Evolutionary conservation across 139 green algal species (phyloP).

Genomic region (Dunaliella sp.): DNA sequence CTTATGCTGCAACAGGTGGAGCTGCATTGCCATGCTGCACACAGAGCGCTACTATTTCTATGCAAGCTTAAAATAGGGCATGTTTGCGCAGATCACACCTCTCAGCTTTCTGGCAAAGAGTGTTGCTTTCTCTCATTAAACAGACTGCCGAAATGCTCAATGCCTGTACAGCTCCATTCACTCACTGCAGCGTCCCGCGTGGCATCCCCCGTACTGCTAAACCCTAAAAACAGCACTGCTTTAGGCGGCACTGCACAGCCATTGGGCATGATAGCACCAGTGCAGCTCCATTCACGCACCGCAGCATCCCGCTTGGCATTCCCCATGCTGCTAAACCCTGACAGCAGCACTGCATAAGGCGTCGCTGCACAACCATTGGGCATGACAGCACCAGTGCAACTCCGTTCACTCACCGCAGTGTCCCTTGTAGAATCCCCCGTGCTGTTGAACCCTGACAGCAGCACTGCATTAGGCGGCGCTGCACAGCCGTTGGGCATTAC

Average conservation of each 20-base stretch:
- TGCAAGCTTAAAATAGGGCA: no score
- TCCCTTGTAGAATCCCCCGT: conserved; percentile 2
- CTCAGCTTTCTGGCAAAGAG: neutral
- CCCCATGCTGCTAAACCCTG: neutral
- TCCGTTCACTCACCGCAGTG: neutral
- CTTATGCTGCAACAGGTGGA: no score
- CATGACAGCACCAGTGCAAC: neutral
- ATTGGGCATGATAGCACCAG: neutral
- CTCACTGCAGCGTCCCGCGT: conserved; percentile 3
- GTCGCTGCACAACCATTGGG: neutral
- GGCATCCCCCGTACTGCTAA: conserved; percentile 8
- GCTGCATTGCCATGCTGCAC: neutral
- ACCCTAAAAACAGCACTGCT: neutral
- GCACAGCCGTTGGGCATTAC: neutral
- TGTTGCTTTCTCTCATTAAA: neutral
- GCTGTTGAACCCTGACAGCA: neutral
- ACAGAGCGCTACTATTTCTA: no score
- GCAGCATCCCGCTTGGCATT: conserved; percentile 2
- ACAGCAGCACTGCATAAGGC: neutral
- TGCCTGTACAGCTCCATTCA: neutral
- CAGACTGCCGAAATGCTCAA: neutral
- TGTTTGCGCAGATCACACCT: neutral
- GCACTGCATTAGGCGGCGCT: neutral
- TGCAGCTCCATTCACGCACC: neutral
- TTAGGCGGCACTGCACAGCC: neutral